Evolutionary conservation across 2,329 filamentous ascomycete genomes (phyloP), one percentile per base, ranked within the genome.

Genomic region (Chaetothyriales sp.): DNA sequence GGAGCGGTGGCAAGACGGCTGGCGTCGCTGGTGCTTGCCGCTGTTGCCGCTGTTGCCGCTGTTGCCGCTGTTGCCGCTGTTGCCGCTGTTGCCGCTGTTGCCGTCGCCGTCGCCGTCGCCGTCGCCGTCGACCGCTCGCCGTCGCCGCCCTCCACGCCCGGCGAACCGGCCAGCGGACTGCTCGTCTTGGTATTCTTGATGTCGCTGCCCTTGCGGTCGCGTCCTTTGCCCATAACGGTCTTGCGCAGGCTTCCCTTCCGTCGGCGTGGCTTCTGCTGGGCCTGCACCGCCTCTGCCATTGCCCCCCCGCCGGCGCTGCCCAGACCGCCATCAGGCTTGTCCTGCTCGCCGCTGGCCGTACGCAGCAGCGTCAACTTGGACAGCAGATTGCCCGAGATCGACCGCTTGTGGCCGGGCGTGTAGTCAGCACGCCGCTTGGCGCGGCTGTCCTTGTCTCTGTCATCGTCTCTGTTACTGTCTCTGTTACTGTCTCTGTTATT

Each of bases 201-300:
- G 70, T 77, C 62, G 5, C 60, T 60, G 2, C 69, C 75, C 60
- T 79, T 80, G 54, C 77, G 75, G 65, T 78, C 81, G 51, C 75
- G 79, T 55, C 83, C 83, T 56, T 85, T 84, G 15, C 87, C 86
- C 18, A 95, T 74, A 47, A 95, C 73, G 9, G 86, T 87, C 68
- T 95, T 95, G 54, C 89, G 79, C 65, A 95, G 73, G 9, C 89
- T 95, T 3, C 88, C 89, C 64, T 85, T 86, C 54, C 89, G 80
- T 61, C 82, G 82, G 51, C 88, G 75, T 46, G 80, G 80, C 65
- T 74, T 73, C 51, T 58, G 69, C 65, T 56, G 72, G 5, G 51
- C 64, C 55, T 72, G 75, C 48, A 75, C 64, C 22, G 70, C 72
- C 40, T 66, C 69, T 25, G 68, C 68, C 68, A 77, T 67, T 60